Percentiles rank a stretch among this genome's conserved stretches.
phyloP scores from a whole-genome alignment of 352 stramenopile species.

The Phytophthora boehmeriae region DNA sequence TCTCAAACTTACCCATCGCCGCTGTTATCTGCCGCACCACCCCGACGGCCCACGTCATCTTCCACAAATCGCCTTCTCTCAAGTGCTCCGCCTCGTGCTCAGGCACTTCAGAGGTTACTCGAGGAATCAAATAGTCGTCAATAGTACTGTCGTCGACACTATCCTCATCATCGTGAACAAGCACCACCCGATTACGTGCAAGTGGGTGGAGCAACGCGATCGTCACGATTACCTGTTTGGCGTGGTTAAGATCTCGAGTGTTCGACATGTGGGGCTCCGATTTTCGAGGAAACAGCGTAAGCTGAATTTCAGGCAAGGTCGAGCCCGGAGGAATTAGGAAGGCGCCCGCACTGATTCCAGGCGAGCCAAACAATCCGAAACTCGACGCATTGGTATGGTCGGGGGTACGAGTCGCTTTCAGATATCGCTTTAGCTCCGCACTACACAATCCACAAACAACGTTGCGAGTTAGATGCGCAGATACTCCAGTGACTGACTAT shows the following conservation, averaged over 20 bases:
- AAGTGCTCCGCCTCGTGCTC: constrained; percentile 55
- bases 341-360: constrained; percentile 73
- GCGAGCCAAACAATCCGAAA: constrained; percentile 63
- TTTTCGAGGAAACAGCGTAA: constrained; percentile 89
- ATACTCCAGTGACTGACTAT: neutral
- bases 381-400: constrained; percentile 39
- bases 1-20: constrained; percentile 41
- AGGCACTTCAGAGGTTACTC: constrained; percentile 56
- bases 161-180: constrained; percentile 41
- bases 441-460: constrained; percentile 23
- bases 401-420: constrained; percentile 34
- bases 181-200: constrained; percentile 53
- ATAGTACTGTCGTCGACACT: constrained; percentile 40
- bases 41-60: constrained; percentile 61
- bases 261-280: constrained; percentile 80
- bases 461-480: neutral
- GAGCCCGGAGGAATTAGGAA: constrained; percentile 78
- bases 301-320: constrained; percentile 82
- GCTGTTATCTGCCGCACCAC: constrained; percentile 64
- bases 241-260: constrained; percentile 47
- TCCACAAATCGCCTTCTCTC: constrained; percentile 58
- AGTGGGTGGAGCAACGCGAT: constrained; percentile 73
- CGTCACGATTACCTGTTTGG: constrained; percentile 75
- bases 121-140: constrained; percentile 46
- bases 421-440: constrained; percentile 53